Percentiles rank a stretch among this genome's conserved stretches.
Evolutionary conservation across 148 eudicot species (phyloP).

Genomic region (Gaultheria prostrata): DNA sequence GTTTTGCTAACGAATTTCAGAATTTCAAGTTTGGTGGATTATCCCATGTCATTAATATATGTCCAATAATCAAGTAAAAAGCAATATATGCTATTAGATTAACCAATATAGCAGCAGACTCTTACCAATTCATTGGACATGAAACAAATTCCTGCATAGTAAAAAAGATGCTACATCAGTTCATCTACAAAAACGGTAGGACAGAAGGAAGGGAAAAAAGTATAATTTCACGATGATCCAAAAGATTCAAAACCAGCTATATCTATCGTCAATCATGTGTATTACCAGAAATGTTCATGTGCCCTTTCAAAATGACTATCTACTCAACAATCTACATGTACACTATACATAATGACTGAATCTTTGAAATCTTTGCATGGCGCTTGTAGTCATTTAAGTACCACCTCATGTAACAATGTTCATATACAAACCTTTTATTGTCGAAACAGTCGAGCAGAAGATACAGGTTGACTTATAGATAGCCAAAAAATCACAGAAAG

Average conservation of each 20-base stretch:
- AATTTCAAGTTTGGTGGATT: not conserved
- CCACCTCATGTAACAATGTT: not conserved
- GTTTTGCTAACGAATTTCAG: not conserved
- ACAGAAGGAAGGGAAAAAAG: not conserved
- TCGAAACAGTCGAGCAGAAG: not conserved
- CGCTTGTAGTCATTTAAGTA: not conserved
- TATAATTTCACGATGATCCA: not conserved
- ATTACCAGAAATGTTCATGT: not conserved
- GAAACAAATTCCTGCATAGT: constrained; percentile 85
- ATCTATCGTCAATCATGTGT: not conserved
- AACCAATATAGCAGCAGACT: not conserved
- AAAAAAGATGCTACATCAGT: constrained; percentile 30
- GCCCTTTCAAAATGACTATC: not conserved
- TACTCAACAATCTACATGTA: not conserved
- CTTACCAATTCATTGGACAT: constrained; percentile 97
- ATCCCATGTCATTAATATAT: not conserved
- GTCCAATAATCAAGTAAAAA: not conserved
- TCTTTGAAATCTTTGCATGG: not conserved
- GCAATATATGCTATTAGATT: not conserved
- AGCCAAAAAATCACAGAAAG: not conserved
- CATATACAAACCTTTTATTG: not conserved
- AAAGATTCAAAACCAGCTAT: constrained; percentile 6
- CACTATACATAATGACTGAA: not conserved
- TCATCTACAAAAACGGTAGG: not conserved
- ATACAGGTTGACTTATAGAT: not conserved